Base-by-base conservation (phyloP, 805 yeast genomes). In the Nakazawaea sp. region DNA sequence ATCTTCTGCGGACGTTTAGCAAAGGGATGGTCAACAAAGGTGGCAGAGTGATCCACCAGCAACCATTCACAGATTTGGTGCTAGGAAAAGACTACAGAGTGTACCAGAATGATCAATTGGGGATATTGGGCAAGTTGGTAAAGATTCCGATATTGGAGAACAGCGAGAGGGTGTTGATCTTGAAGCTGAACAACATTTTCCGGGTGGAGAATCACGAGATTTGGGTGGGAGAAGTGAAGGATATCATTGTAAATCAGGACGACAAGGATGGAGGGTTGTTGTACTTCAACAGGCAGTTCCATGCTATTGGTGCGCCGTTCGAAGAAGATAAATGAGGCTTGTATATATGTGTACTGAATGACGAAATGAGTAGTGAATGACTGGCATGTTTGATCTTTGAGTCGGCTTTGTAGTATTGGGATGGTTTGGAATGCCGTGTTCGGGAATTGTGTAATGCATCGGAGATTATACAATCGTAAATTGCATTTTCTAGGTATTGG, bases 171-270 rank as follows among this genome's bases (percentile, higher is more conserved):
- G 72, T 78, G 2, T 58, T 84, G 43, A 69, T 84, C 15, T 84
- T 92, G 53, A 64, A 70, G 38, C 72, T 71, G 36, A 61, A 56
- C 31, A 60, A 66, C 18, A 72, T 70, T 4, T 67, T 82, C 35
- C 54, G 55, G 9, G 80, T 87, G 1, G 88, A 83, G 43, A 87
- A 83, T 51, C 97, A 90, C 59, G 96, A 89, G 53, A 76, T 90
- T 3, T 86, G 96, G 92, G 75, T 88, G 4, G 96, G 86, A 3
- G 69, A 74, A 42, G 94, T 90, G 4, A 59, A 65, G 26, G 81
- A 81, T 28, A 72, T 82, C 3, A 45, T 71, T 10, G 33, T 43
- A 6, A 10, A 34, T 15, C 43, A 62, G 27, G 44, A 43, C n/a
- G 40, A 23, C 2, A 58, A 62, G 27, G 60, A 72, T 2, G 89